Percentiles rank a stretch among this genome's conserved stretches.
phyloP scores from a whole-genome alignment of 2,329 filamentous ascomycete genomes.

The Ilyonectria sp. region DNA sequence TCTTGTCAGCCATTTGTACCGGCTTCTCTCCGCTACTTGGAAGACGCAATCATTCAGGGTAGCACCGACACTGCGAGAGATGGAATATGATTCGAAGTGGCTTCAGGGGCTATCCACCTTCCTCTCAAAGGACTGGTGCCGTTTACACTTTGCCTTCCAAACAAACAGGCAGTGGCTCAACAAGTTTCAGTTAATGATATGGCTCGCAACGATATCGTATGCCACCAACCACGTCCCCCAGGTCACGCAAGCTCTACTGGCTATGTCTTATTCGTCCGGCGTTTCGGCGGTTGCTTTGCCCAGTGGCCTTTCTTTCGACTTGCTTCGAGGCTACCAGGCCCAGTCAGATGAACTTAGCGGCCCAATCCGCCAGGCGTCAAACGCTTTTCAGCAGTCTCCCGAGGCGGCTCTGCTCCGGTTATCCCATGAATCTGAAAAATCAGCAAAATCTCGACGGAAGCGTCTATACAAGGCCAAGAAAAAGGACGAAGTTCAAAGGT shows the following conservation, averaged over 20 bases:
- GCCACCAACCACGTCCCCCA: slow-evolving; percentile 8
- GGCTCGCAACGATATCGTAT: slow-evolving; percentile 37
- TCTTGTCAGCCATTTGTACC: slow-evolving; percentile 19
- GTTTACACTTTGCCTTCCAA: slow-evolving; percentile 31
- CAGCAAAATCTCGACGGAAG: neutral
- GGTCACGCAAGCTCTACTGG: slow-evolving; percentile 30
- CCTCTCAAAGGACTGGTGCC: slow-evolving; percentile 31
- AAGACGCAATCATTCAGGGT: neutral
- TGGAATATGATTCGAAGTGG: slow-evolving; percentile 38
- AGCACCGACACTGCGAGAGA: neutral
- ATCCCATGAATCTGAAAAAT: neutral
- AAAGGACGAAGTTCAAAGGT: neutral
- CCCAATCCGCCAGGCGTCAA: neutral
- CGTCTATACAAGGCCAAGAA: slow-evolving; percentile 5
- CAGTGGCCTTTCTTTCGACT: neutral
- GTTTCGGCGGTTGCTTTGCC: neutral
- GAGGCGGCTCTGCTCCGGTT: neutral
- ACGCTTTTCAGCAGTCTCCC: neutral
- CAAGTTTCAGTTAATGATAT: slow-evolving; percentile 34
- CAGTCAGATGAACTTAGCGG: neutral
- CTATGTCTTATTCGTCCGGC: slow-evolving; percentile 8
- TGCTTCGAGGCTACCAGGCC: slow-evolving; percentile 8
- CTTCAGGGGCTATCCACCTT: neutral
- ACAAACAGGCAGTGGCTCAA: slow-evolving; percentile 27
- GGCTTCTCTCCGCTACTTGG: neutral